Evolutionary conservation across 2,329 filamentous ascomycete genomes (phyloP).

Genomic region (Paraconiothyrium sp.): DNA sequence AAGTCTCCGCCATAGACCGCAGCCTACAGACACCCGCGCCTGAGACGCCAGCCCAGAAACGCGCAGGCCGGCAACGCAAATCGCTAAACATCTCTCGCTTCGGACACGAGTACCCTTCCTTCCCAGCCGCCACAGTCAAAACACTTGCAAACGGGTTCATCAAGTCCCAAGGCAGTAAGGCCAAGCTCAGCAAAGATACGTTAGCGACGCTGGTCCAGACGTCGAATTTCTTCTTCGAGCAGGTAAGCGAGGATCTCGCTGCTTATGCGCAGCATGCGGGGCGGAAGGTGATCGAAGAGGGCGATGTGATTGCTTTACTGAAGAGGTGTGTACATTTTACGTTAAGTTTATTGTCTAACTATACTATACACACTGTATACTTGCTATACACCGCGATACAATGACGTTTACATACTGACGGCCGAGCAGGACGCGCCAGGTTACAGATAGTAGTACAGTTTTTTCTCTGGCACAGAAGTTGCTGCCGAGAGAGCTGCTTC

Average conservation of each 20-base stretch:
- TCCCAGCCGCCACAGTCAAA: slow-evolving; percentile 79
- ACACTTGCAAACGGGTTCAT: slow-evolving; percentile 75
- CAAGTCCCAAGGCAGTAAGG: slow-evolving; percentile 71
- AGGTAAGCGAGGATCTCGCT: slow-evolving; percentile 80
- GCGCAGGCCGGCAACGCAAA: slow-evolving; percentile 49
- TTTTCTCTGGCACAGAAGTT: slow-evolving; percentile 88
- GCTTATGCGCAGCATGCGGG: slow-evolving; percentile 84
- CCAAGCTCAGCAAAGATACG: slow-evolving; percentile 77
- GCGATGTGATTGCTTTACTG: slow-evolving; percentile 83
- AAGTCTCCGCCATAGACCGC: slow-evolving; percentile 46
- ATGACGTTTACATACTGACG: slow-evolving; percentile 35
- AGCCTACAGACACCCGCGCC: slow-evolving; percentile 42
- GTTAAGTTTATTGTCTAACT: slow-evolving; percentile 21
- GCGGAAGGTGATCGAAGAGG: slow-evolving; percentile 85
- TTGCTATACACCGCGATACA: background rate
- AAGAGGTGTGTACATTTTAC: slow-evolving; percentile 69
- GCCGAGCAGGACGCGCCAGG: slow-evolving; percentile 63
- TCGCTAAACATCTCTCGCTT: slow-evolving; percentile 72
- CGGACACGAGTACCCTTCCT: slow-evolving; percentile 77
- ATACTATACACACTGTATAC: background rate
- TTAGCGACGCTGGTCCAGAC: slow-evolving; percentile 79
- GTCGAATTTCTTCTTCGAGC: slow-evolving; percentile 92
- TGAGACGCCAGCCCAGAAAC: slow-evolving; percentile 29
- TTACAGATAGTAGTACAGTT: slow-evolving; percentile 74
- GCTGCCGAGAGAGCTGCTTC: slow-evolving; percentile 82